These are phyloP conservation scores for Cyclotella atomus DNA, from an alignment of 108 stramenopile species.

Conservation along the genomic window DNA sequence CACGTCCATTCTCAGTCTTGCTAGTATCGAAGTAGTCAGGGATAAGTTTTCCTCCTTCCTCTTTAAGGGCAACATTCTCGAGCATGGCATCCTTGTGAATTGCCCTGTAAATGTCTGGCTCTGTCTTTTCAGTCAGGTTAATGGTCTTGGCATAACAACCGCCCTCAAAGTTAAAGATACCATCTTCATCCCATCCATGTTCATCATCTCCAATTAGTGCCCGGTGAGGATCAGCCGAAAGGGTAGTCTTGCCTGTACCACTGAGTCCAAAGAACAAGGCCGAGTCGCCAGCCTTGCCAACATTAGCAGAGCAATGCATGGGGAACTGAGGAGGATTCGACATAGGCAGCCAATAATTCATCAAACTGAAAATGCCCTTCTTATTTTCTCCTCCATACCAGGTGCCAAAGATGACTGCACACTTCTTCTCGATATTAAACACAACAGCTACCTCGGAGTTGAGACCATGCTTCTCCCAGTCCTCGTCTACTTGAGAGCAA, in stretches of 20 bases:
- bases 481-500: constrained; percentile 88
- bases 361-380: constrained; percentile 98
- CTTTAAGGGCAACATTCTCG: constrained; percentile 89
- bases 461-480: constrained; percentile 90
- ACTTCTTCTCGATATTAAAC: constrained; percentile 94
- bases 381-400: constrained; percentile 99
- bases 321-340: constrained; percentile 83
- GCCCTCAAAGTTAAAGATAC: constrained; percentile 98
- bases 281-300: constrained; percentile 87
- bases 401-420: constrained; percentile 95
- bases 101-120: constrained; percentile 97
- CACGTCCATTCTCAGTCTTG: constrained; percentile 98
- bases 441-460: constrained; percentile 95
- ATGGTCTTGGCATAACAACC: constrained; percentile 99
- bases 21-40: constrained; percentile 92
- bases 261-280: constrained; percentile 96
- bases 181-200: constrained; percentile 98
- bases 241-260: constrained; percentile 97
- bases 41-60: constrained; percentile 52
- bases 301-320: constrained; percentile 99
- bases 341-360: constrained; percentile 98
- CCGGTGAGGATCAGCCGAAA: constrained; percentile 95
- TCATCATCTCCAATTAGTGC: constrained; percentile 95
- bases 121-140: constrained; percentile 91
- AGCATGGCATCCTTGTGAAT: constrained; percentile 94